These are phyloP conservation scores for Phenoliferia sp. DNA, from an alignment of 1,284 basidiomycete genomes.

Conservation along the genomic window DNA sequence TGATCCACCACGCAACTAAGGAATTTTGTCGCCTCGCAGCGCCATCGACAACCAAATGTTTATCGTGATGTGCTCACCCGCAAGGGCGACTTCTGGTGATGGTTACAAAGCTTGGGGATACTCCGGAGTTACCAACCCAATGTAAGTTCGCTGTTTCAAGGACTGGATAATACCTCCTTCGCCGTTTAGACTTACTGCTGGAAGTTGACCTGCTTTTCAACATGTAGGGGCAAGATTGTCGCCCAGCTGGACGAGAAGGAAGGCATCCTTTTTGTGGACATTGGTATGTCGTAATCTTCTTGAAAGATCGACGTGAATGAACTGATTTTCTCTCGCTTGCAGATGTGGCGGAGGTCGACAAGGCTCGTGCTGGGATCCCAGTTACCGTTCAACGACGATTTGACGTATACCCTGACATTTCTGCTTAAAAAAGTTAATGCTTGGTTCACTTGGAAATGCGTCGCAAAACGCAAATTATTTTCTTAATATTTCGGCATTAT, in stretches of 20 bases:
- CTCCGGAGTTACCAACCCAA: slow-evolving; percentile 81
- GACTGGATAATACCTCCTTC: neutral
- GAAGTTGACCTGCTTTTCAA: neutral
- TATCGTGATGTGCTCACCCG: slow-evolving; percentile 92
- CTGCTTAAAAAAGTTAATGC: neutral
- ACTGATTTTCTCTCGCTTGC: slow-evolving; percentile 3
- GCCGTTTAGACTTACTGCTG: neutral
- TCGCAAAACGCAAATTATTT: no score
- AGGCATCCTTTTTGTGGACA: slow-evolving; percentile 70
- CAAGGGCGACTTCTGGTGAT: slow-evolving; percentile 68
- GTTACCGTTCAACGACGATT: slow-evolving; percentile 75
- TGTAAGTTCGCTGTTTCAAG: slow-evolving; percentile 51
- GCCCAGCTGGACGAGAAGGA: slow-evolving; percentile 74
- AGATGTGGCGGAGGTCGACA: slow-evolving; percentile 68
- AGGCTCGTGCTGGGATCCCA: slow-evolving; percentile 59
- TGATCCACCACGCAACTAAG: no score
- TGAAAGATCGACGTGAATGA: neutral
- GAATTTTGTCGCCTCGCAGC: slow-evolving; percentile 45
- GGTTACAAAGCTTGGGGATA: slow-evolving; percentile 65
- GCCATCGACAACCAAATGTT: slow-evolving; percentile 96
- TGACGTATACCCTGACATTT: slow-evolving; percentile 65
- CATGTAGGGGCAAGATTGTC: slow-evolving; percentile 68
- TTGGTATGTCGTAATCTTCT: slow-evolving; percentile 58
- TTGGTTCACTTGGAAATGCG: no score
- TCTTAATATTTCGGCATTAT: no score